Conservation (phyloP, 352 stramenopile genomes). For the Pilasporangium apinafurcum region DNA sequence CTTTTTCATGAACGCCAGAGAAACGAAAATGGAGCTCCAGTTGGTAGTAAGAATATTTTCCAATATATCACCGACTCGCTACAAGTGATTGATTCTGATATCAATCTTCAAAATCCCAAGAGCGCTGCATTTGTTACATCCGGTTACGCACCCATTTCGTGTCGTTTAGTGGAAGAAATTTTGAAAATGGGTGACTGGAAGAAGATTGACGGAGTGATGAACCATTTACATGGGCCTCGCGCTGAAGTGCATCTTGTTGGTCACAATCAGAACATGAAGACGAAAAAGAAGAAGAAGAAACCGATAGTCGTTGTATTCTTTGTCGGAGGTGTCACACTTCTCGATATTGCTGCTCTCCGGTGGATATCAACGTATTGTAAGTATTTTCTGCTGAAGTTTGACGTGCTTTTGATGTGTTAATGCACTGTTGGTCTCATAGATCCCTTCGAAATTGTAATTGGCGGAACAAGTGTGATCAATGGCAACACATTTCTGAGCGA, state of each 20-base stretch:
- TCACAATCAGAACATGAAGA: background rate
- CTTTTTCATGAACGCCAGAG: slow-evolving; percentile 30
- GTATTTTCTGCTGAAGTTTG: slow-evolving; percentile 3
- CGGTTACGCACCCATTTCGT: slow-evolving; percentile 65
- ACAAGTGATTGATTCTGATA: slow-evolving; percentile 44
- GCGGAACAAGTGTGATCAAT: slow-evolving; percentile 50
- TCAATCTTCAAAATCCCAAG: slow-evolving; percentile 45
- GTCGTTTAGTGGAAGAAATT: slow-evolving; percentile 60
- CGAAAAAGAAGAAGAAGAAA: slow-evolving; percentile 16
- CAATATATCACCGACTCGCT: slow-evolving; percentile 20
- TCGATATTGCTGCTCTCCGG: slow-evolving; percentile 67
- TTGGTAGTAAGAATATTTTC: slow-evolving; percentile 15
- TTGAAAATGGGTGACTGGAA: slow-evolving; percentile 43
- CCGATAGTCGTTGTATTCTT: slow-evolving; percentile 57
- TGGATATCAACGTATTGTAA: slow-evolving; percentile 68
- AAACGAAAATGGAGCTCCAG: slow-evolving; percentile 1
- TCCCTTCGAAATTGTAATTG: slow-evolving; percentile 54
- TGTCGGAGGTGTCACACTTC: slow-evolving; percentile 60
- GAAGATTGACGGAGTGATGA: slow-evolving; percentile 40
- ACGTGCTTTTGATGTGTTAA: background rate
- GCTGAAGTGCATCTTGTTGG: slow-evolving; percentile 35
- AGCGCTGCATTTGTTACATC: slow-evolving; percentile 64
- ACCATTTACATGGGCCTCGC: slow-evolving; percentile 36
- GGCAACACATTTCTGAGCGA: slow-evolving; percentile 44
- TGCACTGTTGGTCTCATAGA: slow-evolving; percentile 19